phyloP scores from a whole-genome alignment of 2,329 filamentous ascomycete genomes.

The Penicillium freii region DNA sequence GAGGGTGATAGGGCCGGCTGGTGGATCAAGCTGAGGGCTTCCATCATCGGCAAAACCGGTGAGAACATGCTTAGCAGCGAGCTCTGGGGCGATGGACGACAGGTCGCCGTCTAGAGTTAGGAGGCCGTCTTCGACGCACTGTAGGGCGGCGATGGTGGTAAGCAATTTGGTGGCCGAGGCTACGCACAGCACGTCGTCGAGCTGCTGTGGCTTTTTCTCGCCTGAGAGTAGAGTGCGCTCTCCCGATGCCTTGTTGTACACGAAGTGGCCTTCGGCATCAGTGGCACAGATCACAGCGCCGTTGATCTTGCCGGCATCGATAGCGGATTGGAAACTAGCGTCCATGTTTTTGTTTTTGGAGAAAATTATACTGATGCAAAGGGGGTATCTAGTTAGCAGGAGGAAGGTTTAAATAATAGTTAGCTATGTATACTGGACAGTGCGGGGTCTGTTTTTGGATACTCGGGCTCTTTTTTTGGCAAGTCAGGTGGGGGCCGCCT shows the following conservation, averaged over 20 bases:
- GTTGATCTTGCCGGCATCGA: conserved; percentile 46
- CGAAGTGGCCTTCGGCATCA: conserved; percentile 40
- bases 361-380: not conserved
- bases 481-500: no score
- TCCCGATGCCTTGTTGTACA: conserved; percentile 44
- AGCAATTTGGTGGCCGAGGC: conserved; percentile 46
- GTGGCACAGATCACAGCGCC: conserved; percentile 47
- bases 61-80: conserved; percentile 50
- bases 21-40: conserved; percentile 39
- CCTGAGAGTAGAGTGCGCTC: conserved; percentile 43
- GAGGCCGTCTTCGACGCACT: conserved; percentile 54
- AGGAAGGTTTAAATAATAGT: not conserved
- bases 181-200: conserved; percentile 25
- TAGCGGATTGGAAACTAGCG: conserved; percentile 39
- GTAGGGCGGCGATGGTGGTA: conserved; percentile 54
- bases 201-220: conserved; percentile 39
- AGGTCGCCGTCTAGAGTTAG: conserved; percentile 51
- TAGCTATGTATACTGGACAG: not conserved
- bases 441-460: no score
- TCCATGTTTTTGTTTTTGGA: conserved; percentile 33
- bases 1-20: conserved; percentile 47
- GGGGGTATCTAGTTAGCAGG: not conserved
- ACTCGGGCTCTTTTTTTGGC: no score
- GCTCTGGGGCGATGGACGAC: conserved; percentile 47
- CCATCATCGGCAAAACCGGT: conserved; percentile 47